Evolutionary conservation across 148 eudicot genomes (phyloP), one percentile per base, ranked within the genome.

Genomic region (Rhododendron henanense): DNA sequence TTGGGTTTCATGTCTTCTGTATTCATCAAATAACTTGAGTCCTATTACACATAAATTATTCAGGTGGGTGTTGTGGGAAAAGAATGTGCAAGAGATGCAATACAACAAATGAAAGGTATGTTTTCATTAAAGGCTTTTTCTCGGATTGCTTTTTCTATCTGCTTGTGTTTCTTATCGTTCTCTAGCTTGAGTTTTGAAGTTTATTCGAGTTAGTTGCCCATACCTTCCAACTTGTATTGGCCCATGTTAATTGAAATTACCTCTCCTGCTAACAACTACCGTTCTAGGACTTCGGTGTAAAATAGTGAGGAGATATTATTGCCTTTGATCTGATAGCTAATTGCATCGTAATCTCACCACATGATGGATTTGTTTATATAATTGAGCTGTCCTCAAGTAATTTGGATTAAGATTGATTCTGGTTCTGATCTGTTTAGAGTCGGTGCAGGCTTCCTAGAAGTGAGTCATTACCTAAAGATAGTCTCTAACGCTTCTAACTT

Each of bases 361-460:
- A 35, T 45, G 31, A 81, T 57, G 37, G 37, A 35, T 71, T 19
- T 33, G 1, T 84, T 69, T 65, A 25, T 47, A 3, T 31, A 65
- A 31, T 67, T 13, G 44, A 61, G 45, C 23, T 82, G 50, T 33
- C 50, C 10, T 23, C 23, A 19, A 83, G 25, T 55, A 47, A 79
- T 45, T 15, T 7, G 41, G 50, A 19, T 79, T 63, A 35, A 14
- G 18, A 33, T 23, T 80, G 83, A 51, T 35, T 69, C 76, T 65
- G 79, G 81, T 84, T 78, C 79, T 85, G 39, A 44, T 61, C 53
- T 84, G 78, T 88, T 63, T 87, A 96, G 99, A 91, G 88, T 82
- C 91, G 59, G 81, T 90, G 92, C 90, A 92, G 91, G 88, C 92
- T 94, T 87, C 93, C 86, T 84, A 98, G 98, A 90, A 96, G 90